Conservation (phyloP, 805 yeast genomes). For the Candida lessepsii region DNA sequence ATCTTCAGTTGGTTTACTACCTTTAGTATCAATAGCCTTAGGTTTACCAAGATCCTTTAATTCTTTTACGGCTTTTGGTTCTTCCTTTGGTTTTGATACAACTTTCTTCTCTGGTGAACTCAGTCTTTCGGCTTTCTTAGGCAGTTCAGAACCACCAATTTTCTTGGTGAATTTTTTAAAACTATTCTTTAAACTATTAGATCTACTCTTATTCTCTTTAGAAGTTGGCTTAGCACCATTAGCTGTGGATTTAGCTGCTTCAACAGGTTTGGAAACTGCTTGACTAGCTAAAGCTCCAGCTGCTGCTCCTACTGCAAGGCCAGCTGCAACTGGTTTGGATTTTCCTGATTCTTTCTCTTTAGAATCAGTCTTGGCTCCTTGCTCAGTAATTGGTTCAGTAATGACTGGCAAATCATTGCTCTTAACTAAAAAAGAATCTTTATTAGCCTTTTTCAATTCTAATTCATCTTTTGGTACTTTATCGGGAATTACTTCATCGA, state of each 20-base stretch:
- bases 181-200: constrained; percentile 14
- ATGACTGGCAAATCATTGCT: constrained; percentile 31
- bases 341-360: constrained; percentile 9
- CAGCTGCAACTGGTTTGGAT: constrained; percentile 4
- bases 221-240: constrained; percentile 10
- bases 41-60: no score
- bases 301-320: constrained; percentile 11
- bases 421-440: constrained; percentile 24
- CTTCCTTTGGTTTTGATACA: not conserved
- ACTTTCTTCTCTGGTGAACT: not conserved
- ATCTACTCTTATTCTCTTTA: constrained; percentile 4
- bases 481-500: constrained; percentile 15
- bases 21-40: not conserved
- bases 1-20: constrained; percentile 7
- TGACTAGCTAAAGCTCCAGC: constrained; percentile 15
- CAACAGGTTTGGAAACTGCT: constrained; percentile 16
- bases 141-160: constrained; percentile 1
- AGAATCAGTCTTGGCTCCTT: constrained; percentile 19
- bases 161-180: constrained; percentile 12
- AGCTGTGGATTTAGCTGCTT: constrained; percentile 15
- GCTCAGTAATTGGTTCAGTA: constrained; percentile 21
- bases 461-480: constrained; percentile 17
- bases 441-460: not conserved
- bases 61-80: not conserved
- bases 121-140: not conserved